Base-by-base conservation (phyloP, 2,329 filamentous ascomycete species). In the Lecanicillium sp. region DNA sequence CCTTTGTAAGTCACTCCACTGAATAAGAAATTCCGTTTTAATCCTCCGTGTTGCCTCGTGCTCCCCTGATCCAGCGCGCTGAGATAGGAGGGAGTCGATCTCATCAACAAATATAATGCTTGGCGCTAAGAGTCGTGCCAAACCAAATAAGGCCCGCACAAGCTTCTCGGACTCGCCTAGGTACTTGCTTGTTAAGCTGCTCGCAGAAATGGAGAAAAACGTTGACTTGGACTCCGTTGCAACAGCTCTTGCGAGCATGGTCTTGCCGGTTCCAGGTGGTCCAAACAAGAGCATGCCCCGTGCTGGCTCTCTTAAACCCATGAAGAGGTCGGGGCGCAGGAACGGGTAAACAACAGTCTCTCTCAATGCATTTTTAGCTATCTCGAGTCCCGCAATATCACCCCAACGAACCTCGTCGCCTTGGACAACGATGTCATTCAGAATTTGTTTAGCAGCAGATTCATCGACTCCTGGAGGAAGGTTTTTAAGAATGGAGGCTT, bases 31-130 rank as follows among this genome's bases (percentile, higher is more conserved):
- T 56, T 98, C 92, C 0, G 92, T 98, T 64, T 98, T 98, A 55
- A 96, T 94, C 40, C 92, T 77, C 41, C 90, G 74, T 1, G 88
- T 94, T 1, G 92, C 87, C 62, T 98, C 92, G 51, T 97, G 86
- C 54, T 97, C 92, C 1, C 86, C 83, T 3, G 81, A 81, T 0
- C 87, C 86, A 6, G 84, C 85, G 37, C 92, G 74, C 13, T 88
- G 79, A 1, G 88, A 94, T 1, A 98, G 72, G 1, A 98, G 67
- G 1, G 89, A 95, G 58, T 98, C 92, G 46, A 98, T 98, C 58
- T 98, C 92, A 53, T 98, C 92, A 4, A 98, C 88, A 50, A 98
- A 98, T 42, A 98, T 97, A 57, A 98, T 97, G 44, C 85, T 92
- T 0, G 92, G 92, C 0, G 92, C 88, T 32, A 97, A 72, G 27